phyloP scores from a whole-genome alignment of 75 land plant genomes.

The Larix kaempferi region DNA sequence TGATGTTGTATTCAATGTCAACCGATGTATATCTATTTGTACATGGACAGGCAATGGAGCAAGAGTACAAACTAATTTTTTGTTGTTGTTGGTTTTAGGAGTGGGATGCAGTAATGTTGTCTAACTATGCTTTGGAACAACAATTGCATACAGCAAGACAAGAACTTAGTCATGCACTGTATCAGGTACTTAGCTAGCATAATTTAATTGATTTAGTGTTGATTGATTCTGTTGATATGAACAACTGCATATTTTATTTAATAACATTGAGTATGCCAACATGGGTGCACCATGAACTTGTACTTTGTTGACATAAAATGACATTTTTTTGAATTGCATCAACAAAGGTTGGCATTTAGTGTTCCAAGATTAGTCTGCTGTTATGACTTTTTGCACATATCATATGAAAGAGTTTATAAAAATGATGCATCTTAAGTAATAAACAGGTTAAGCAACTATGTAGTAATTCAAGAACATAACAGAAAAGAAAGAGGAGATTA shows the following conservation, averaged over 20 bases:
- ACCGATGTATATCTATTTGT: not conserved
- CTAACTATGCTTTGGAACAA: constrained; percentile 94
- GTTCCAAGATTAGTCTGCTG: too few species aligned
- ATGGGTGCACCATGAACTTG: not conserved
- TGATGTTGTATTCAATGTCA: too few species aligned
- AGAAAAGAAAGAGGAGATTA: too few species aligned
- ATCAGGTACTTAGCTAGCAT: constrained; percentile 61
- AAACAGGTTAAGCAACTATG: too few species aligned
- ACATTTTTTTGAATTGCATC: too few species aligned
- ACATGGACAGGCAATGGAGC: not conserved
- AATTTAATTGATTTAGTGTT: not conserved
- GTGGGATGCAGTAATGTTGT: constrained; percentile 97
- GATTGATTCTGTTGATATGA: not conserved
- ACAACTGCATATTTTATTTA: not conserved
- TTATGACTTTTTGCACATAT: too few species aligned
- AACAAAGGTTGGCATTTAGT: not conserved
- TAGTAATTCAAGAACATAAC: too few species aligned
- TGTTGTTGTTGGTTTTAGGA: constrained; percentile 51
- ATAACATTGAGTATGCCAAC: not conserved
- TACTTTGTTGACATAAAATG: not conserved
- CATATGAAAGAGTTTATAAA: too few species aligned
- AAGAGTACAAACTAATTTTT: not conserved
- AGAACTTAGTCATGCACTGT: constrained; percentile 98
- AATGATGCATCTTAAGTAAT: too few species aligned
- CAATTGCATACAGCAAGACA: constrained; percentile 96